Percentiles rank a stretch among this genome's conserved stretches.
Conservation (phyloP, 2,329 filamentous ascomycete genomes). For the Claviceps arundinis region DNA sequence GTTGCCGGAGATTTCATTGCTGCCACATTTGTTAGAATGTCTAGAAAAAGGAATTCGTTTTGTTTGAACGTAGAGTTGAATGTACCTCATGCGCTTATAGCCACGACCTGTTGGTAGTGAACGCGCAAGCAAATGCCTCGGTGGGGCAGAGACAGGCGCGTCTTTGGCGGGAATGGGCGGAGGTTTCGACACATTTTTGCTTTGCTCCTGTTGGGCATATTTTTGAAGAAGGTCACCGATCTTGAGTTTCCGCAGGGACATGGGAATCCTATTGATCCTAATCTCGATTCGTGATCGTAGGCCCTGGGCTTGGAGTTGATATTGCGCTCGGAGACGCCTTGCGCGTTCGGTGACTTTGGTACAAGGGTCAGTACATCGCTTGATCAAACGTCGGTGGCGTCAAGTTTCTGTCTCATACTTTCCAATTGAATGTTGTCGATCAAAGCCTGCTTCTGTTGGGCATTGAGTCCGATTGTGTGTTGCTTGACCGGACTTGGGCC, state of each 20-base stretch:
- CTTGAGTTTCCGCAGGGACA: conserved; percentile 60
- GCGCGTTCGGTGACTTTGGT: conserved; percentile 69
- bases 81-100: conserved; percentile 39
- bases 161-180: conserved; percentile 41
- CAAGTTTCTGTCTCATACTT: conserved; percentile 37
- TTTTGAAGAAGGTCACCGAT: conserved; percentile 65
- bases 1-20: conserved; percentile 52
- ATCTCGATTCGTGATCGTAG: conserved; percentile 79
- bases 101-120: conserved; percentile 14
- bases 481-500: conserved; percentile 50
- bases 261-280: conserved; percentile 83
- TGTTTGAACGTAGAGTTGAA: background rate
- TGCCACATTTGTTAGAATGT: conserved; percentile 21
- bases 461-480: conserved; percentile 45
- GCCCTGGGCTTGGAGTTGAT: conserved; percentile 75
- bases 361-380: conserved; percentile 1
- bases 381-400: background rate
- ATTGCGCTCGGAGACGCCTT: conserved; percentile 77
- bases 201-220: conserved; percentile 31
- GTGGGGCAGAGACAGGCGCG: conserved; percentile 21
- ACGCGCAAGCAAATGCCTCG: conserved; percentile 18
- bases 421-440: conserved; percentile 85
- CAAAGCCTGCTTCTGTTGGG: conserved; percentile 69
- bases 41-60: background rate
- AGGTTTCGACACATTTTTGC: conserved; percentile 23